Evolutionary conservation across 768 basidiomycete genomes (phyloP).

Genomic region (Lentinus tigrinus): DNA sequence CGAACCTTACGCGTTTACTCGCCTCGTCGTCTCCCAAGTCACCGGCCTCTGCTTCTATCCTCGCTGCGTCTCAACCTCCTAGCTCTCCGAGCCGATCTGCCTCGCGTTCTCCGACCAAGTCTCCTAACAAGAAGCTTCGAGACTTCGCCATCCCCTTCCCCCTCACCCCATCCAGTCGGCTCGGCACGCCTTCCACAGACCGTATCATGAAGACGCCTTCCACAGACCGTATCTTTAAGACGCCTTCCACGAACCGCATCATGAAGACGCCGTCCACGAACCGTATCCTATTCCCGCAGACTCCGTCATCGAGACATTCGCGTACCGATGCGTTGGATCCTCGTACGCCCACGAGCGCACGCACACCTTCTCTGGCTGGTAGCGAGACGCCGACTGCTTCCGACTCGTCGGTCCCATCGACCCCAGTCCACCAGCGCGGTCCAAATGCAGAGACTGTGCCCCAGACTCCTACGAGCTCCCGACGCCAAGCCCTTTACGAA

Average conservation of each 20-base stretch:
- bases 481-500: slow-evolving; percentile 79
- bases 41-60: slow-evolving; percentile 30
- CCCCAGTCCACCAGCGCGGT: slow-evolving; percentile 65
- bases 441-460: slow-evolving; percentile 53
- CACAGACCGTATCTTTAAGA: slow-evolving; percentile 28
- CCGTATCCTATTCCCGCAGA: slow-evolving; percentile 57
- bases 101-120: slow-evolving; percentile 34
- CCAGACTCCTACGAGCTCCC: slow-evolving; percentile 69
- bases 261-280: slow-evolving; percentile 9
- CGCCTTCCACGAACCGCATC: slow-evolving; percentile 42
- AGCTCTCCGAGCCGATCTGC: slow-evolving; percentile 37
- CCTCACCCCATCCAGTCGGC: slow-evolving; percentile 34
- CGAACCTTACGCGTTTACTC: slow-evolving; percentile 67
- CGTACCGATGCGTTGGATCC: slow-evolving; percentile 19
- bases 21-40: slow-evolving; percentile 73
- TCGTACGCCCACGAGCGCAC: slow-evolving; percentile 15
- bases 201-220: slow-evolving; percentile 11
- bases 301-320: slow-evolving; percentile 53
- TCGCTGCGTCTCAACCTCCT: slow-evolving; percentile 31
- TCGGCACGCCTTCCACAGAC: slow-evolving; percentile 46
- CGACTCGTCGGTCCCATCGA: slow-evolving; percentile 50
- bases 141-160: slow-evolving; percentile 54
- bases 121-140: slow-evolving; percentile 32
- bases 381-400: slow-evolving; percentile 50
- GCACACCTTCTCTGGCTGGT: slow-evolving; percentile 25